Evolutionary conservation across 2,329 filamentous ascomycete species (phyloP).

Genomic region (Neofusicoccum ribis): DNA sequence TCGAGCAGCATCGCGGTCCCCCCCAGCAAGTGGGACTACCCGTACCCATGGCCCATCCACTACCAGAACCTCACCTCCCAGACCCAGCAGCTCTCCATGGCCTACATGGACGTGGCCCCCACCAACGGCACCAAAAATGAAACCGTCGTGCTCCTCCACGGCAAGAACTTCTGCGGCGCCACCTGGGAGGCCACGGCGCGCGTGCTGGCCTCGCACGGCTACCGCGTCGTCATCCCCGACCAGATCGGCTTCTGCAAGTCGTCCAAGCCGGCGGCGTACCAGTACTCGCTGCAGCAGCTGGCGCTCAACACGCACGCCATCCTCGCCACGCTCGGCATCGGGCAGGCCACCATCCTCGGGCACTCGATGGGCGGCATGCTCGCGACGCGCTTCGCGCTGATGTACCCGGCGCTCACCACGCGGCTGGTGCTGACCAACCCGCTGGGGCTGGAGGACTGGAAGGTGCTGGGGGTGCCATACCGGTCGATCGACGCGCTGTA

Average conservation of each 20-base stretch:
- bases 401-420: conserved; percentile 48
- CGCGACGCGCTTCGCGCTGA: conserved; percentile 52
- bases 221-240: conserved; percentile 56
- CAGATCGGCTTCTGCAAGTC: conserved; percentile 62
- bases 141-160: conserved; percentile 53
- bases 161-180: conserved; percentile 58
- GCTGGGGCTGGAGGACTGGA: conserved; percentile 58
- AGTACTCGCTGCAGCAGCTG: conserved; percentile 55
- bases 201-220: conserved; percentile 45
- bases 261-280: conserved; percentile 52
- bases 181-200: conserved; percentile 55
- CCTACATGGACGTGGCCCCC: conserved; percentile 53
- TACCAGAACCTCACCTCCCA: conserved; percentile 53
- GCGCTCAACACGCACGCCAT: conserved; percentile 54
- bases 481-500: conserved; percentile 25
- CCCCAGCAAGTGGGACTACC: conserved; percentile 32
- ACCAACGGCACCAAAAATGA: conserved; percentile 30
- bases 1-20: background rate
- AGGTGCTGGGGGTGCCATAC: conserved; percentile 31
- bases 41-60: conserved; percentile 53
- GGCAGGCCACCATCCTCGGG: conserved; percentile 51
- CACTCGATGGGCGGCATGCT: conserved; percentile 60
- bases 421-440: conserved; percentile 54
- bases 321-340: conserved; percentile 46
- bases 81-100: conserved; percentile 53